Percentiles rank a stretch among this genome's conserved stretches.
Conservation (phyloP, 805 yeast species). For the Pichia cabralensis region DNA sequence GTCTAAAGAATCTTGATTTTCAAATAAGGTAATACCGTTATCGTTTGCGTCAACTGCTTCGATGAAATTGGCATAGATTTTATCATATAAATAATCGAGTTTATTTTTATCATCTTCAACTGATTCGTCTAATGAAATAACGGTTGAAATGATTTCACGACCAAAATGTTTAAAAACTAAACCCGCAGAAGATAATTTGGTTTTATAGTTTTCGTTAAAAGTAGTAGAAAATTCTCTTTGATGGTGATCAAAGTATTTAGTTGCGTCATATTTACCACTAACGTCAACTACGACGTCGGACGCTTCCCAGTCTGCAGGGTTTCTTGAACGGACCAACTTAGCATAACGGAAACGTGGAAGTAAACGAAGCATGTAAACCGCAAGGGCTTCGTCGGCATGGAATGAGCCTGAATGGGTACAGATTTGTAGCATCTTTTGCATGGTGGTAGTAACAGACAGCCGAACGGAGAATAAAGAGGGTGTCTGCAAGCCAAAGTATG, state of each 20-base stretch:
- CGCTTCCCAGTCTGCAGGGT: constrained; percentile 68
- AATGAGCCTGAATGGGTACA: constrained; percentile 91
- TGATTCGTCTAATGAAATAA: constrained; percentile 31
- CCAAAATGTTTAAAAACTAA: constrained; percentile 83
- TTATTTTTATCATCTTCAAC: constrained; percentile 22
- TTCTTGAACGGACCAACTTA: constrained; percentile 72
- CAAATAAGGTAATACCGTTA: constrained; percentile 76
- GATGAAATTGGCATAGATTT: constrained; percentile 76
- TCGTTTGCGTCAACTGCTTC: constrained; percentile 95
- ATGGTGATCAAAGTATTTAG: constrained; percentile 89
- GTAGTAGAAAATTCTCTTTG: constrained; percentile 83
- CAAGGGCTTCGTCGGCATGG: constrained; percentile 95
- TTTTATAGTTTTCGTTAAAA: constrained; percentile 51
- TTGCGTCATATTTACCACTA: constrained; percentile 80
- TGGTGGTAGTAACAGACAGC: no score
- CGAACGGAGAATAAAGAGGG: no score
- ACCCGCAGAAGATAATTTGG: constrained; percentile 91
- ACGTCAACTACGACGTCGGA: constrained; percentile 95
- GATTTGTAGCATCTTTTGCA: constrained; percentile 36
- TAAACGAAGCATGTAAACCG: constrained; percentile 72
- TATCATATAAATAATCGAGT: constrained; percentile 56
- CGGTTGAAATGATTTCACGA: constrained; percentile 49
- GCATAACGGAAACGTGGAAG: constrained; percentile 63
- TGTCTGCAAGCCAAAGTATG: neutral
- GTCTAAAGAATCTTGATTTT: constrained; percentile 36